Evolutionary conservation across 345 rosid species (phyloP).

Genomic region (Durio zibethinus): DNA sequence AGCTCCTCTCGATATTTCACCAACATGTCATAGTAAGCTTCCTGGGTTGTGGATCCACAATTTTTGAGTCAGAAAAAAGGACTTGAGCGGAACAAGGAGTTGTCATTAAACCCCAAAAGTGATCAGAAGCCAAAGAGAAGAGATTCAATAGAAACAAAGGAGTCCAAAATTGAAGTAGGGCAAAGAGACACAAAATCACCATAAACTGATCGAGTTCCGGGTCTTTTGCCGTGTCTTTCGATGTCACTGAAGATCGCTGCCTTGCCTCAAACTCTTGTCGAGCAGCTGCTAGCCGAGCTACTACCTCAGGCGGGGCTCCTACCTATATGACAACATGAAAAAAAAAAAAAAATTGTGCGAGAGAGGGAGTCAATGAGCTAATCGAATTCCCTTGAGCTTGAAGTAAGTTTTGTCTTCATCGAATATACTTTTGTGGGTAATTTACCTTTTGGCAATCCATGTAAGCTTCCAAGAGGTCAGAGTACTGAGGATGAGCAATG

Average conservation of each 20-base stretch:
- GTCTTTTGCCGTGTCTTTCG: constrained; percentile 56
- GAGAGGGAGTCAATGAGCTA: not conserved
- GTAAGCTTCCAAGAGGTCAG: constrained; percentile 85
- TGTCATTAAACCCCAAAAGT: not conserved
- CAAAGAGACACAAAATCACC: constrained; percentile 37
- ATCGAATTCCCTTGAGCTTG: not conserved
- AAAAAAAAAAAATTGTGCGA: not conserved
- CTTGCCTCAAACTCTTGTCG: constrained; percentile 76
- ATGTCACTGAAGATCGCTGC: constrained; percentile 42
- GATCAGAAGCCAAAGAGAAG: not conserved
- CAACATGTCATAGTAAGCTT: constrained; percentile 92
- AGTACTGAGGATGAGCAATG: constrained; percentile 86
- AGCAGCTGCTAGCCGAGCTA: constrained; percentile 60
- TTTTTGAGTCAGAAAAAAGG: not conserved
- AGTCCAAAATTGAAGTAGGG: not conserved
- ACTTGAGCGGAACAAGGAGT: not conserved
- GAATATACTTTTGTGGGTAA: not conserved
- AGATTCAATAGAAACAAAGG: not conserved
- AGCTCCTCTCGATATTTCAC: constrained; percentile 93
- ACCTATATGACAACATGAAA: constrained; percentile 40
- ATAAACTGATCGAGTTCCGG: constrained; percentile 98
- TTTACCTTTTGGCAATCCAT: constrained; percentile 94
- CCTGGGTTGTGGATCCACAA: constrained; percentile 43
- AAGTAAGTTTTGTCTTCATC: not conserved
- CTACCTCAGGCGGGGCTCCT: constrained; percentile 94